These are phyloP conservation scores for Hypoxylon subgilvum DNA, from an alignment of 495 filamentous ascomycete genomes.

Conservation along the genomic window DNA sequence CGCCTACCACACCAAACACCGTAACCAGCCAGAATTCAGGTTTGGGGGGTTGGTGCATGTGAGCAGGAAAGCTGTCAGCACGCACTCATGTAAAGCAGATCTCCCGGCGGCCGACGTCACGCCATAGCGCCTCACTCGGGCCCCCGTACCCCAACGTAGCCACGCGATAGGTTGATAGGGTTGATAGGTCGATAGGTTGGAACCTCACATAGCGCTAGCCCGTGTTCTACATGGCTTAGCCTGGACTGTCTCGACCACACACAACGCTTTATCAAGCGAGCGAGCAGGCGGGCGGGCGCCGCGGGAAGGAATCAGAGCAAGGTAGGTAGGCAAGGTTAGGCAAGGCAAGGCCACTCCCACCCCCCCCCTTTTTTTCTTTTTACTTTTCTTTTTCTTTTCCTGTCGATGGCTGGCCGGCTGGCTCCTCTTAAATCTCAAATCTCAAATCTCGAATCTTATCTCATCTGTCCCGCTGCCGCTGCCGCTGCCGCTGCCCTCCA, in stretches of 20 bases:
- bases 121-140: conserved; percentile 33
- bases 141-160: conserved; percentile 2
- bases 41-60: conserved; percentile 28
- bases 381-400: too few species aligned
- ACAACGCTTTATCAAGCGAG: conserved; percentile 14
- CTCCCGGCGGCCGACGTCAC: conserved; percentile 37
- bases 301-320: too few species aligned
- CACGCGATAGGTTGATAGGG: too few species aligned
- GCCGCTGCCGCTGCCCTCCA: conserved; percentile 14
- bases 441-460: too few species aligned
- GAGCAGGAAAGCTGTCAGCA: conserved; percentile 34
- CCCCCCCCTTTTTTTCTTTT: background rate
- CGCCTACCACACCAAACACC: background rate
- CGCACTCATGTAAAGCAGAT: conserved; percentile 39
- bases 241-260: conserved; percentile 5
- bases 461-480: background rate
- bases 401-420: too few species aligned
- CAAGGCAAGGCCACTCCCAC: conserved; percentile 8
- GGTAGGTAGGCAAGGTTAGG: too few species aligned
- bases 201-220: conserved; percentile 10
- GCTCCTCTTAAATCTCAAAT: too few species aligned
- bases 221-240: conserved; percentile 12
- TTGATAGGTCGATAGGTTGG: too few species aligned
- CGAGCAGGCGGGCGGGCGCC: too few species aligned
- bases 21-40: background rate